Evolutionary conservation across 1,139 yeast genomes (phyloP), one percentile per base, ranked within the genome.

Genomic region (Kodamaea sp.): DNA sequence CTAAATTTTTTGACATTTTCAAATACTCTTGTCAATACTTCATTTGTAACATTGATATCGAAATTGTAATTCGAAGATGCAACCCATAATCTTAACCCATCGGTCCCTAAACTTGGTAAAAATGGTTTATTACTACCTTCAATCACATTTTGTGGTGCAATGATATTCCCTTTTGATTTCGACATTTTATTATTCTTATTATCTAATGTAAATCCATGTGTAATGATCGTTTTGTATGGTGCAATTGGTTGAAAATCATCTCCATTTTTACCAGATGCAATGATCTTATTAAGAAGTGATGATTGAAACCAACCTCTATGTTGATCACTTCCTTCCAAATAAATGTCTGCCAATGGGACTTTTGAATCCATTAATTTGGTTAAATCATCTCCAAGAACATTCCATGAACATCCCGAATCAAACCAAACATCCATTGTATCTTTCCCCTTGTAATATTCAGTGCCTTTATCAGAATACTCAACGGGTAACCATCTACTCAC

Each of bases 361-460:
- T 48, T 37, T 2, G 49, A 22, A 1, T 46, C 40, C 9, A 71
- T 66, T 9, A 47, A 33, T 29, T 31, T 33, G 8, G 49, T 46
- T 37, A 73, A 53, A 46, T 70, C 69, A 22, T 67, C 57, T 27
- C 63, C 67, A 26, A 88, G 67, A 32, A 79, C 77, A 6, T 82
- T 77, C 98, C 98, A 92, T 27, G 95, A 83, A 1, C 95, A 80
- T 0, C 99, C 99, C 30, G 96, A 86, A 58, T 92, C 99, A 65
- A 92, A 90, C 99, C 99, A 92, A 7, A 92, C 98, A 62, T 92
- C 99, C 90, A 92, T 85, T 0, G 98, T 92, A 52, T 94, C 98
- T 37, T 70, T 75, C 1, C 96, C 92, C 51, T 87, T 84, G 24
- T 56, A 49, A 47, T 70, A 83, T 2, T 63, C 49, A 2, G 57